Conservation (phyloP, 768 basidiomycete genomes). For the Tulasnella sp. region DNA sequence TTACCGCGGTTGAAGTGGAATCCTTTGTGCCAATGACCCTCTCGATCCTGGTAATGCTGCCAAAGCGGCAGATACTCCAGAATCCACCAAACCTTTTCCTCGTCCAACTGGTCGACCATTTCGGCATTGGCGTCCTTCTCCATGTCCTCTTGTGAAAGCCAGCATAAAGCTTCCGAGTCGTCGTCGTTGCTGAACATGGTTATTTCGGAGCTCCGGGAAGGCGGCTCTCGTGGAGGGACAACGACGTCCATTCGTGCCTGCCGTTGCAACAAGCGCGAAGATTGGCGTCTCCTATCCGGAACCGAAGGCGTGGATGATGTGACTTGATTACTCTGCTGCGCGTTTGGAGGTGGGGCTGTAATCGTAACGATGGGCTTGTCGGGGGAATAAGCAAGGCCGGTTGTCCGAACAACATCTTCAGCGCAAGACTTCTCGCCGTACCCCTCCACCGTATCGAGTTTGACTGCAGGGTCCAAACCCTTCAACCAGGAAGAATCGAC, state of each 20-base stretch:
- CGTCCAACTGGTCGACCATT: slow-evolving; percentile 4
- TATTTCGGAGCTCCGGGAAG: slow-evolving; percentile 27
- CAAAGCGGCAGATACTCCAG: slow-evolving; percentile 14
- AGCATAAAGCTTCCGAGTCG: not conserved
- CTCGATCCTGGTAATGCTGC: not conserved
- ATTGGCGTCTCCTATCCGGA: not conserved
- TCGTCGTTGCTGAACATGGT: no score
- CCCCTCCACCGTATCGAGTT: not conserved
- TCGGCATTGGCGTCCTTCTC: not conserved
- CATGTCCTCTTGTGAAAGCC: not conserved
- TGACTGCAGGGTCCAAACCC: not conserved
- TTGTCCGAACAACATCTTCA: not conserved
- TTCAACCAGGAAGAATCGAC: not conserved
- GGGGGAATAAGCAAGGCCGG: not conserved
- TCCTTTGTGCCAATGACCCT: slow-evolving; percentile 5
- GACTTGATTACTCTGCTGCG: not conserved
- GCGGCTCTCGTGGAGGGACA: slow-evolving; percentile 35
- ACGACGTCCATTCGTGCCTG: not conserved
- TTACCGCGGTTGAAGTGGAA: not conserved
- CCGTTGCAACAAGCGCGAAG: not conserved
- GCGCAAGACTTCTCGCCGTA: not conserved
- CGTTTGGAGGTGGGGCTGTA: not conserved
- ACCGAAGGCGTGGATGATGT: not conserved
- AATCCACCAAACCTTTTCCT: slow-evolving; percentile 7
- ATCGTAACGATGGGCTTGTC: not conserved